Conservation (phyloP, 2,329 filamentous ascomycete species). For the Botrytis galanthina region DNA sequence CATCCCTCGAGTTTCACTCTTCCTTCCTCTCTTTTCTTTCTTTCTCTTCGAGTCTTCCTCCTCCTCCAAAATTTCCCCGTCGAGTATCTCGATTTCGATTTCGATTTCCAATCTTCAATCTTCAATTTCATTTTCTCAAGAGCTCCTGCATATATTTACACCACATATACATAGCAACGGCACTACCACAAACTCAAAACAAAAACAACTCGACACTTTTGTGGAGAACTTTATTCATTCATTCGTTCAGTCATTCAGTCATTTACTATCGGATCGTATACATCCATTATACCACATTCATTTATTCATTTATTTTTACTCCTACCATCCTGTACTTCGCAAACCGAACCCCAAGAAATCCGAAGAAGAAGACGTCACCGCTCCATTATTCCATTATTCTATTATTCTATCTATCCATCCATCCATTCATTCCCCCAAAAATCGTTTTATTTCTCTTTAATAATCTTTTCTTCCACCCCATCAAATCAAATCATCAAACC, state of each 20-base stretch:
- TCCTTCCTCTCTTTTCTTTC: neutral
- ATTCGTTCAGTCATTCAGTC: neutral
- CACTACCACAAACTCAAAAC: neutral
- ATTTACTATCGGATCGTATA: neutral
- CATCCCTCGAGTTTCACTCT: neutral
- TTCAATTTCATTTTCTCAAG: neutral
- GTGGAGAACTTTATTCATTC: neutral
- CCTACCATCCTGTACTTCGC: neutral
- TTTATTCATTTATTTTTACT: neutral
- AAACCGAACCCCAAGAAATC: neutral
- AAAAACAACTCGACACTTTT: neutral
- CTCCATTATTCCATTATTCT: neutral
- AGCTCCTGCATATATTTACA: neutral
- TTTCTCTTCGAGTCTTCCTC: neutral
- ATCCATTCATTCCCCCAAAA: neutral
- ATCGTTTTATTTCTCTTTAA: neutral
- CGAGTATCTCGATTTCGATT: neutral
- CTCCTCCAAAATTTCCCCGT: neutral
- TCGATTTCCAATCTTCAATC: neutral
- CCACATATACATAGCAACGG: conserved; percentile 7
- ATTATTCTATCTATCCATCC: neutral
- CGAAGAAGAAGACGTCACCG: neutral
- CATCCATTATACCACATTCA: too few species aligned
- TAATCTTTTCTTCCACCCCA: neutral
- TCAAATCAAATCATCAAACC: neutral